Evolutionary conservation across 176 grass and related monocot genomes (phyloP), one percentile per base, ranked within the genome.

Genomic region (Hyparrhenia diplandra): DNA sequence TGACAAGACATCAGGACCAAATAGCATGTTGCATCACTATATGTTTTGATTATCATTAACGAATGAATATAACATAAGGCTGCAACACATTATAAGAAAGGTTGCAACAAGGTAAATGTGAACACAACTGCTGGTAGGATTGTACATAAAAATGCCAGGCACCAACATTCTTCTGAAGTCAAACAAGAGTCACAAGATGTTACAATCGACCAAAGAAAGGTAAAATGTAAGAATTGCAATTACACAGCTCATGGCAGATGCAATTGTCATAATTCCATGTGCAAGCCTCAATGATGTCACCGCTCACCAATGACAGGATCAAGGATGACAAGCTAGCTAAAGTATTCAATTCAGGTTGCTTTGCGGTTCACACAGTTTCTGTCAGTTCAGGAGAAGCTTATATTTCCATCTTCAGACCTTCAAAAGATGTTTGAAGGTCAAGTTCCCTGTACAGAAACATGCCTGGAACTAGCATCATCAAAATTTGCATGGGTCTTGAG

Each of bases 41-140:
- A 47, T 28, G 31, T 51, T 65, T 49, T 28, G 10, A n/a, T 18
- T 36, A 46, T 34, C 30, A 67, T 73, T 21, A 64, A 73, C 23
- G 30, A 64, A 43, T 52, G 67, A 80, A 30, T 68, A 20, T 17
- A 20, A 51, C 12, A 66, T 32, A 49, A 79, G 21, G 41, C 13
- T 35, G 63, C 70, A 54, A 57, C 52, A 74, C 47, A 80, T 40
- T 69, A 40, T 39, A 69, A 71, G 51, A 27, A 65, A 75, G 9
- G 37, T 40, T 75, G 42, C 42, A 84, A 65, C 32, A 40, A 70
- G 35, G 11, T 42, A 78, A 74, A 68, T 27, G 37, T 29, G 10
- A 77, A 51, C 59, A 85, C 54, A 85, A 67, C 76, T 34, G 61
- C 76, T 89, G 35, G 67, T 89, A 89, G 83, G 75, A 83, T 80